Evolutionary conservation across 257 asterid genomes (phyloP), one percentile per base, ranked within the genome.

Genomic region (Solanum neorickii): DNA sequence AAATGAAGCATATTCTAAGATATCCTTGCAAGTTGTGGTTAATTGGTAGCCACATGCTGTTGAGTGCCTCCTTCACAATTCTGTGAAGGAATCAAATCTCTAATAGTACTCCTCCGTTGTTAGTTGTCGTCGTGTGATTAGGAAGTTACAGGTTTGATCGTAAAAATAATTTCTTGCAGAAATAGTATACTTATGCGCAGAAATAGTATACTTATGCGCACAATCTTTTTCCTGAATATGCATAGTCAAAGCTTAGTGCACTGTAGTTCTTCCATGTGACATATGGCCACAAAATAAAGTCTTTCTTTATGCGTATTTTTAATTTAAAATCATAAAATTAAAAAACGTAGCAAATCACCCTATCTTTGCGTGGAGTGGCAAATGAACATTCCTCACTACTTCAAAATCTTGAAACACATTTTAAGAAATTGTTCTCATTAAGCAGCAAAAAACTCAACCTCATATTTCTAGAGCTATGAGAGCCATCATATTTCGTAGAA

Each of bases 91-190:
- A 72, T 72, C 46, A 18, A 33, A 72, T 72, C 44, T 3, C 44
- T 3, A 66, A n/a, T 68, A 9, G 69, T 0, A 60, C 68, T 29
- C 27, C 27, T 25, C 31, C 2, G 31, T 29, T 29, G 31, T 29
- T 29, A 0, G 18, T 47, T 12, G 1, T 41, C 9, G 3, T 41
- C 11, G 11, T 9, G 44, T 41, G 44, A 9, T 56, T 56, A 23
- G 5, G 11, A 18, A 52, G 62, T 0, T 15, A 6, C 11, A 21
- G 0, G 1, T 52, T 52, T 18, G 25, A 18, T 5, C 0, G 25
- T 56, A 18, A 18, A 52, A 56, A 18, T 25, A 18, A 3, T 6
- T 6, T 52, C 62, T 52, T 52, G 10, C 0, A 49, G 9, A 1
- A 49, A 25, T 25, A 25, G 27, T 25, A 1, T 25, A 25, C 27